These are phyloP conservation scores for Boletus sp. DNA, from an alignment of 768 basidiomycete species.

Conservation along the genomic window DNA sequence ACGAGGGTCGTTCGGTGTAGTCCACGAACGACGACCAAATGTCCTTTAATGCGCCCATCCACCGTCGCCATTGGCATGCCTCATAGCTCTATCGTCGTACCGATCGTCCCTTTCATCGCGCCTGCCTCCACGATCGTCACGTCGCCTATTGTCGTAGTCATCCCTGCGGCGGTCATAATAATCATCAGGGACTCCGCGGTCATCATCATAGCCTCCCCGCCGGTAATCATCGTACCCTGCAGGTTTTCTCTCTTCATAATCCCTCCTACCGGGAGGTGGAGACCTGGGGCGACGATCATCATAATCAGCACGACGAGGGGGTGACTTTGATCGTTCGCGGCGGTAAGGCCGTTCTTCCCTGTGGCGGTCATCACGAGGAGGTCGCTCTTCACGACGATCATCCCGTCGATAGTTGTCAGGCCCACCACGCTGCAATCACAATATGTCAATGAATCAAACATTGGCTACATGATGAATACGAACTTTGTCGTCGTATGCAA, in stretches of 20 bases:
- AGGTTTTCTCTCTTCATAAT: conserved; percentile 82
- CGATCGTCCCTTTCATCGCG: conserved; percentile 85
- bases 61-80: conserved; percentile 76
- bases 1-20: conserved; percentile 29
- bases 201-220: conserved; percentile 77
- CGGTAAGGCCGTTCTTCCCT: conserved; percentile 54
- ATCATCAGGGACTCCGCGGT: conserved; percentile 79
- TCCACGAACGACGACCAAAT: conserved; percentile 36
- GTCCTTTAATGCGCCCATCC: conserved; percentile 70
- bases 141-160: conserved; percentile 54
- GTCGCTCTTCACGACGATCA: conserved; percentile 62
- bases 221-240: conserved; percentile 92
- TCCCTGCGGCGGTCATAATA: conserved; percentile 89
- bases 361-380: conserved; percentile 53
- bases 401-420: conserved; percentile 77
- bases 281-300: conserved; percentile 84
- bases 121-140: conserved; percentile 69
- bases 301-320: conserved; percentile 65
- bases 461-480: conserved; percentile 23
- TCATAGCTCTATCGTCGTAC: conserved; percentile 71
- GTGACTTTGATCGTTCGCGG: conserved; percentile 83
- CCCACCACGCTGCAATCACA: conserved; percentile 51
- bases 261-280: conserved; percentile 71
- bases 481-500: conserved; percentile 64
- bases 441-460: neutral